phyloP scores from a whole-genome alignment of 805 yeast genomes.

The Metschnikowia shivogae region DNA sequence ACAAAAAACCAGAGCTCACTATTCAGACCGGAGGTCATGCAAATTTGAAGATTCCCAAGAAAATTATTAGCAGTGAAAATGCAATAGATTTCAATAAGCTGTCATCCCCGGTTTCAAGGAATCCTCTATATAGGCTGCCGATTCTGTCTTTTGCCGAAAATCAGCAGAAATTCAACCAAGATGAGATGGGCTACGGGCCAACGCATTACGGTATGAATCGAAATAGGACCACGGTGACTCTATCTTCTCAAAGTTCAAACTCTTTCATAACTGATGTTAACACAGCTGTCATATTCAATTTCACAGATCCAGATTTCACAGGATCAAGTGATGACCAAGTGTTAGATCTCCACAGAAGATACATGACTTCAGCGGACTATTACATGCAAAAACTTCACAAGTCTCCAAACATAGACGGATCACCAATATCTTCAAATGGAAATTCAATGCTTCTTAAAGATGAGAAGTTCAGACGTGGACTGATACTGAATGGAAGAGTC shows the following conservation, averaged over 20 bases:
- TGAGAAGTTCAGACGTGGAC: conserved; percentile 4
- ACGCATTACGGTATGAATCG: conserved; percentile 1
- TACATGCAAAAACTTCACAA: conserved; percentile 12
- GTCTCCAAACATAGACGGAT: conserved; percentile 1
- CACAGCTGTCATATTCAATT: conserved; percentile 8
- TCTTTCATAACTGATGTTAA: conserved; percentile 9
- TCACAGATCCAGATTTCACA: conserved; percentile 10
- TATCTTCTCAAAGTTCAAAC: conserved; percentile 16
- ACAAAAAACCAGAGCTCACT: conserved; percentile 6
- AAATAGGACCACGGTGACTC: conserved; percentile 5
- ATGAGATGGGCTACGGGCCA: not conserved
- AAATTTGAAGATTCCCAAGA: conserved; percentile 8
- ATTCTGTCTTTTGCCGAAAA: conserved; percentile 1
- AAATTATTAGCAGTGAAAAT: conserved; percentile 6
- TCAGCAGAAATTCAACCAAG: not conserved
- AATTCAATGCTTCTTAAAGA: not conserved
- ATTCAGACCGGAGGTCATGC: conserved; percentile 9
- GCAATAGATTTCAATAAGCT: not conserved
- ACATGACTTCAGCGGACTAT: conserved; percentile 14
- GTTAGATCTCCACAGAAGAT: conserved; percentile 13
- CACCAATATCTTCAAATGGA: not conserved
- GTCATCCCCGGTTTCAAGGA: conserved; percentile 4
- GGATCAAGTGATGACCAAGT: conserved; percentile 4
- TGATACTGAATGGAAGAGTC: conserved; percentile 3
- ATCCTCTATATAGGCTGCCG: conserved; percentile 3